Base-by-base conservation (phyloP, 495 filamentous ascomycete genomes). In the Aspergillus panamensis region DNA sequence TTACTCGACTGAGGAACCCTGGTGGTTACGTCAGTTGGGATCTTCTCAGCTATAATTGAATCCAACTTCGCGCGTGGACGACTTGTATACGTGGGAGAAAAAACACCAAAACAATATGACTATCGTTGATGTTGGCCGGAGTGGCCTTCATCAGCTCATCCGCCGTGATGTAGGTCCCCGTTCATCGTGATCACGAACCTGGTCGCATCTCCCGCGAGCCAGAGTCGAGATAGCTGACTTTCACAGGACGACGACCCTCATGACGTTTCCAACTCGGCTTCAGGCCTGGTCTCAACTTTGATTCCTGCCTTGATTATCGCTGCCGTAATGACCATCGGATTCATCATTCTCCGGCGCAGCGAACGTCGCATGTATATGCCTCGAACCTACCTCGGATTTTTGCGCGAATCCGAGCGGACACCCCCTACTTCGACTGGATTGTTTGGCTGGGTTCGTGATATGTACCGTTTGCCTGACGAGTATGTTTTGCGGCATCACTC, bases 401-500 rank as follows among this genome's bases (percentile, higher is more conserved):
- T 96, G 61, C 80, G 80, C 39, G 75, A 59, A 60, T 87, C 84
- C 63, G 82, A 91, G 66, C 86, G 87, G 51, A 80, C 89, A 48
- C 85, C 87, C 20, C 66, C 74, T 16, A 77, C 90, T 0, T 84
- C 90, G 37, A 84, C 75, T 56, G 90, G 90, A 55, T 63, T 86
- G 8, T 81, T 88, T 65, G 85, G 86, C 66, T 96, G 92, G 91
- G 68, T 96, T 62, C 74, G 72, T 5, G 71, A 82, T 30, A 94
- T 93, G 77, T 87, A 84, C 80, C 82, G 83, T 71, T 82, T 94
- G 50, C 87, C 89, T 33, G 90, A 96, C 69, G 84, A 84, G 57
- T 90, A 90, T 68, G 87, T 93, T 44, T 81, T 96, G 57, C 88
- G 92, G 65, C 90, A 95, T 69, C 88, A 94, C 72, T 90, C 90